These are phyloP conservation scores for Candida stauntonica DNA, from an alignment of 805 yeast genomes.

Conservation along the genomic window DNA sequence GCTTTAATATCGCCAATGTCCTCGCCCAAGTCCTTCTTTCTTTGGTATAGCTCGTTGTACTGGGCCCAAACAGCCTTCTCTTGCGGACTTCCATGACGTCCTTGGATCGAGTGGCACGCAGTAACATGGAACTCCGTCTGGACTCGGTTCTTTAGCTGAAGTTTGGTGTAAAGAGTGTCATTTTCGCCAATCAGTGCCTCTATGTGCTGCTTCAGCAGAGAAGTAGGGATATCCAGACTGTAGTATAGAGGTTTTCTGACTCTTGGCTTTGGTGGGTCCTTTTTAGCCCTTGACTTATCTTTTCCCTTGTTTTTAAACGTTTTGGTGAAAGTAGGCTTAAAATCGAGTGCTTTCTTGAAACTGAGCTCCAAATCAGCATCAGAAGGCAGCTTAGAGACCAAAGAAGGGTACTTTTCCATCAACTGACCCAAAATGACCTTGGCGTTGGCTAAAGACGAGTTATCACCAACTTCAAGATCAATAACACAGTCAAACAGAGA, in stretches of 20 bases:
- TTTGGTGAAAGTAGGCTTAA: conserved; percentile 49
- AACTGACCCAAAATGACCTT: conserved; percentile 38
- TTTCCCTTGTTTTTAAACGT: conserved; percentile 18
- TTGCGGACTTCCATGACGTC: conserved; percentile 27
- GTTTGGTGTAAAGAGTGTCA: conserved; percentile 6
- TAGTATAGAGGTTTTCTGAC: conserved; percentile 39
- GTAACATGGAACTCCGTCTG: conserved; percentile 67
- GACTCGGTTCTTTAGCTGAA: conserved; percentile 34
- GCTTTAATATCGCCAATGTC: conserved; percentile 23
- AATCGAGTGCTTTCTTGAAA: conserved; percentile 46
- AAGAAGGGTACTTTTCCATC: conserved; percentile 37
- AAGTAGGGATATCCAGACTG: conserved; percentile 36
- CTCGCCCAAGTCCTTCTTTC: conserved; percentile 3
- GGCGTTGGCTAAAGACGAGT: conserved; percentile 50
- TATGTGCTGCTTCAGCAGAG: background rate
- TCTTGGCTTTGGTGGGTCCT: conserved; percentile 4
- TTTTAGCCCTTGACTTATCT: conserved; percentile 1
- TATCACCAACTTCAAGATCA: conserved; percentile 42
- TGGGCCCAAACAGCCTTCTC: conserved; percentile 28
- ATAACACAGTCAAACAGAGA: conserved; percentile 60
- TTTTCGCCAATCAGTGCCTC: background rate
- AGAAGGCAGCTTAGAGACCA: conserved; percentile 39
- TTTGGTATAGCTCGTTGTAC: conserved; percentile 16
- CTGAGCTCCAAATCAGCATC: conserved; percentile 41
- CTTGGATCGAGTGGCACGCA: conserved; percentile 43